phyloP scores from a whole-genome alignment of 2,329 filamentous ascomycete species.

The Hyphodiscus sp. region DNA sequence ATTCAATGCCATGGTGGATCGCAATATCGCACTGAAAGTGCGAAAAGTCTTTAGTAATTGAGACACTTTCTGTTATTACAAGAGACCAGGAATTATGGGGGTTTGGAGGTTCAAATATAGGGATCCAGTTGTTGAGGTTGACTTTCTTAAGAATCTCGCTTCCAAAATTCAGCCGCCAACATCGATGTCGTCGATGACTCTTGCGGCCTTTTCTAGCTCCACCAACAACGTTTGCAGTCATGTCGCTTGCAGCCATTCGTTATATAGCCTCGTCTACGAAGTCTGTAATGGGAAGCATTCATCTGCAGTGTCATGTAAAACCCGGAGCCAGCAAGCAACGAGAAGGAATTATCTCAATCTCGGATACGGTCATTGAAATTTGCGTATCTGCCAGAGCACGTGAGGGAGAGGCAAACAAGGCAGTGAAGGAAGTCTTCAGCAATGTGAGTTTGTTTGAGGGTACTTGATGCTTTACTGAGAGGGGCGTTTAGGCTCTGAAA shows the following conservation, averaged over 20 bases:
- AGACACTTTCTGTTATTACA: slow-evolving; percentile 12
- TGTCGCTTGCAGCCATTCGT: slow-evolving; percentile 32
- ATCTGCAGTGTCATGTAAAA: slow-evolving; percentile 61
- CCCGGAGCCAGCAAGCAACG: slow-evolving; percentile 56
- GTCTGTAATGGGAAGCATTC: slow-evolving; percentile 40
- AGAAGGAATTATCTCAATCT: slow-evolving; percentile 53
- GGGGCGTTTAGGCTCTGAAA: slow-evolving; percentile 41
- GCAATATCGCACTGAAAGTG: slow-evolving; percentile 10
- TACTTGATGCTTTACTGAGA: neutral
- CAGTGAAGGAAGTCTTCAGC: slow-evolving; percentile 56
- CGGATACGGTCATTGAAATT: slow-evolving; percentile 52
- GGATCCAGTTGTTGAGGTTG: neutral
- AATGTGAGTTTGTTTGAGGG: slow-evolving; percentile 36
- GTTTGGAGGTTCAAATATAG: neutral
- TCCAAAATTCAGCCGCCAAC: neutral
- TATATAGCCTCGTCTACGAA: slow-evolving; percentile 45
- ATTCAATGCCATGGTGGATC: slow-evolving; percentile 14
- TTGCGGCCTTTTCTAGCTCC: neutral
- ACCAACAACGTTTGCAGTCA: neutral
- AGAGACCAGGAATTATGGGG: neutral
- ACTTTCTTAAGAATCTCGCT: neutral
- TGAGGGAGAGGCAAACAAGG: slow-evolving; percentile 64
- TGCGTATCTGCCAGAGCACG: slow-evolving; percentile 59
- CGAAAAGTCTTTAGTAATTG: slow-evolving; percentile 9
- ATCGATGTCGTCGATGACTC: neutral